Evolutionary conservation across 108 stramenopile genomes (phyloP), one percentile per base, ranked within the genome.

Genomic region (Stephanodiscus triporus): DNA sequence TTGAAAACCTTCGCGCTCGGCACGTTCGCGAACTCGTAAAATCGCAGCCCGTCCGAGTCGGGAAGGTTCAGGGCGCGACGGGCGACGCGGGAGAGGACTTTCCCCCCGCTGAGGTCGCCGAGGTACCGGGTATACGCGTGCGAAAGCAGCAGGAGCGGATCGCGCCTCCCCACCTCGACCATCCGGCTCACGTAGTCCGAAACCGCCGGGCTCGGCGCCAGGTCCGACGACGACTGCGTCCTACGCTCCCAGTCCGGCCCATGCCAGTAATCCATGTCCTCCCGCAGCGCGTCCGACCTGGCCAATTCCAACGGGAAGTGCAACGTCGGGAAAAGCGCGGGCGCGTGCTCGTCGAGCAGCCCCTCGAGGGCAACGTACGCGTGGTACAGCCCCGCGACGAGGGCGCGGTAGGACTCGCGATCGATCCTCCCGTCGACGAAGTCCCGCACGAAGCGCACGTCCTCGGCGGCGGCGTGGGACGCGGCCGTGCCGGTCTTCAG

Each of bases 61-160:
- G n/a, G n/a, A 43, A 95, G 69, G 48, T 85, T 60, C 37, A 95
- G 63, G 2, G 94, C 94, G 19, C 87, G 81, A 20, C 83, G 72
- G 9, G 91, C 96, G 22, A 92, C 88, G 11, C 90, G 70, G 9
- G 87, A 87, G 43, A 95, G 63, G 9, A 95, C 78, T 51, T 90
- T 91, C 0, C 96, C 96, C 17, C 96, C 96, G 47, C 77, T 80
- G 67, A 97, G 77, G 72, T 97, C 96, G 30, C 96, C 96, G 58
- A 97, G 78, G 66, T 97, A 95, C 2, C 96, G 87, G 6, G 96
- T 97, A 61, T 97, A 97, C 4, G 93, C 89, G 81, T 97, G 96
- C 0, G 91, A 81, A 19, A 97, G 54, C n/a, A 97, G 73, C 47
- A 93, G 73, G 38, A 92, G 59, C 1, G 92, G 92, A 14, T 91